phyloP scores from a whole-genome alignment of 805 yeast species.

The Teunomyces kruisii region DNA sequence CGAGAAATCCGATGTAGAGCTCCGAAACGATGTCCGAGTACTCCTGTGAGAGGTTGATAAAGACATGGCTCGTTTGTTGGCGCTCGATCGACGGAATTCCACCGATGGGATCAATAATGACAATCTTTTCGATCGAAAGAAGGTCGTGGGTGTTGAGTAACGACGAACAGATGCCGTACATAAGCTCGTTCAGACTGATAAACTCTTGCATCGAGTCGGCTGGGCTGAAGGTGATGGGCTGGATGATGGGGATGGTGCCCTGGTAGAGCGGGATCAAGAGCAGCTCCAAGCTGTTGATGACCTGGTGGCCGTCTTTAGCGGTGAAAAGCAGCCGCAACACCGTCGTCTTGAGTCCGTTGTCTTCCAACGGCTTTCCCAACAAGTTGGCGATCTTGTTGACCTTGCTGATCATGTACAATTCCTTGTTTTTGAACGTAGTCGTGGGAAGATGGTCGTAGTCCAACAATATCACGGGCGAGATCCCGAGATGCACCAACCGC shows the following conservation, averaged over 20 bases:
- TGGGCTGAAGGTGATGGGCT: slow-evolving; percentile 42
- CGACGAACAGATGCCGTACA: slow-evolving; percentile 24
- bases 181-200: slow-evolving; percentile 20
- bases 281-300: slow-evolving; percentile 27
- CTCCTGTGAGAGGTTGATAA: slow-evolving; percentile 83
- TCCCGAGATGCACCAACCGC: slow-evolving; percentile 61
- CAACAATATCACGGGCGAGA: slow-evolving; percentile 64
- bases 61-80: slow-evolving; percentile 79
- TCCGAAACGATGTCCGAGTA: slow-evolving; percentile 64
- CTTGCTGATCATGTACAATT: slow-evolving; percentile 30
- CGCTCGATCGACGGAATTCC: slow-evolving; percentile 91
- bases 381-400: slow-evolving; percentile 28
- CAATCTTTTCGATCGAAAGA: slow-evolving; percentile 73
- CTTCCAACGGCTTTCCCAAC: slow-evolving; percentile 17
- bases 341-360: slow-evolving; percentile 22
- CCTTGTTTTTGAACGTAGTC: slow-evolving; percentile 29
- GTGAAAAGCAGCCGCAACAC: slow-evolving; percentile 28
- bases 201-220: slow-evolving; percentile 24
- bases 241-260: slow-evolving; percentile 62
- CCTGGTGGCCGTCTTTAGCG: slow-evolving; percentile 4
- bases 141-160: slow-evolving; percentile 25
- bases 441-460: slow-evolving; percentile 19
- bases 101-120: slow-evolving; percentile 77
- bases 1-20: slow-evolving; percentile 55
- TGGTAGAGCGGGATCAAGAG: slow-evolving; percentile 42